Evolutionary conservation across 140 eudicot genomes (phyloP), one percentile per base, ranked within the genome.

Genomic region (Erigeron philadelphicus): DNA sequence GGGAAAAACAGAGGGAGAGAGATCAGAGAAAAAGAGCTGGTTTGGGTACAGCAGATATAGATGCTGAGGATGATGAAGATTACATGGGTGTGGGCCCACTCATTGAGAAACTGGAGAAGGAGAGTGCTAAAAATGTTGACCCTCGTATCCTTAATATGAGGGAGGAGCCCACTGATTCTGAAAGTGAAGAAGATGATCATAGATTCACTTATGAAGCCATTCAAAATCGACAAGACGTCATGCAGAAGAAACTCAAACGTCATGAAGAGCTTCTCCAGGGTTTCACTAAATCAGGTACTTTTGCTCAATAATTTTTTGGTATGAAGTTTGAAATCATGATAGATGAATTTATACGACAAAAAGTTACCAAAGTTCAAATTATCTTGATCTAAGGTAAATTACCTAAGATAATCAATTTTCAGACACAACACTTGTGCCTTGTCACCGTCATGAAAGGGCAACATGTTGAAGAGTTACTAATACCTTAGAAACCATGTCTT

Each of bases 151-250:
- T 69, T n/a, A 73, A 78, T 72, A 83, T 71, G 66, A 21, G 61
- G 71, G 86, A 82, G 43, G 88, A 83, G 58, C 81, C 90, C n/a
- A 83, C 87, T n/a, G 97, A 90, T 64, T 87, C 95, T 6, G 97
- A 87, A 42, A 81, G 85, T 18, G 95, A 87, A 7, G 96, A 85
- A 17, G 95, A 87, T 31, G 91, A 83, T 21, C 86, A 77, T 45
- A 78, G 81, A 66, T 75, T 49, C 59, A 55, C 84, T 12, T 21
- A 15, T 1, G 82, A 83, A 19, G 84, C 77, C n/a, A 47, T 65
- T 56, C 45, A 71, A 53, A 79, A 67, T 50, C 61, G 75, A 3
- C 23, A 53, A 12, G 76, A 79, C 8, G 66, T 72, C n/a, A 68
- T 71, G 41, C 75, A 81, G 45, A 85, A 73, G 82, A 88, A 83